Percentiles rank a stretch among this genome's conserved stretches.
These are phyloP conservation scores for Sisymbrium altissimum DNA, from an alignment of 345 rosid genomes.

Conservation along the genomic window DNA sequence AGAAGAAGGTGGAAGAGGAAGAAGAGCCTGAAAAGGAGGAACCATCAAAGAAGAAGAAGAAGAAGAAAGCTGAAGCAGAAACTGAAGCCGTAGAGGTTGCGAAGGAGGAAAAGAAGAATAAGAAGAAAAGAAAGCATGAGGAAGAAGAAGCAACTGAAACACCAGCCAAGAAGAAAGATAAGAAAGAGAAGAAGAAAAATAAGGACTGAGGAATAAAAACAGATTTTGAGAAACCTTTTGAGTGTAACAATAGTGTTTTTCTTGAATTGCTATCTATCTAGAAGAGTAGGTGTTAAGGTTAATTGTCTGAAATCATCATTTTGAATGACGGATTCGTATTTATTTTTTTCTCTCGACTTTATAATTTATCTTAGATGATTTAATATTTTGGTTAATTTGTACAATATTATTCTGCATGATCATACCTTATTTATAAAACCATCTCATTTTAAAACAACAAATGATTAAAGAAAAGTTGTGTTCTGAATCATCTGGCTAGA, in stretches of 20 bases:
- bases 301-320: neutral
- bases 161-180: constrained; percentile 38
- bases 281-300: neutral
- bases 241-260: constrained; percentile 4
- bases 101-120: constrained; percentile 34
- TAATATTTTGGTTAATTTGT: constrained; percentile 1
- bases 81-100: constrained; percentile 15
- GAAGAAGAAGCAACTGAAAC: constrained; percentile 35
- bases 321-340: neutral
- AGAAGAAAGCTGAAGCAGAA: constrained; percentile 34
- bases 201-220: constrained; percentile 33
- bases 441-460: neutral
- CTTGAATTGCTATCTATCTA: neutral
- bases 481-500: neutral
- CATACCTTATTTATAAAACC: neutral
- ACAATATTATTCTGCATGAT: neutral
- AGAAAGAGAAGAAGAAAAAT: constrained; percentile 44
- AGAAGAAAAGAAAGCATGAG: constrained; percentile 46
- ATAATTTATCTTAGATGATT: neutral
- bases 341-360: neutral
- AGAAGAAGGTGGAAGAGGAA: constrained; percentile 38
- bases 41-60: constrained; percentile 62
- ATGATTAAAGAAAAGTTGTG: neutral
- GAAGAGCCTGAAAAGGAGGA: constrained; percentile 39
- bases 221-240: neutral